Evolutionary conservation across 192 early-diverging fungal species (phyloP), one percentile per base, ranked within the genome.

Genomic region (Entomortierella parvispora): DNA sequence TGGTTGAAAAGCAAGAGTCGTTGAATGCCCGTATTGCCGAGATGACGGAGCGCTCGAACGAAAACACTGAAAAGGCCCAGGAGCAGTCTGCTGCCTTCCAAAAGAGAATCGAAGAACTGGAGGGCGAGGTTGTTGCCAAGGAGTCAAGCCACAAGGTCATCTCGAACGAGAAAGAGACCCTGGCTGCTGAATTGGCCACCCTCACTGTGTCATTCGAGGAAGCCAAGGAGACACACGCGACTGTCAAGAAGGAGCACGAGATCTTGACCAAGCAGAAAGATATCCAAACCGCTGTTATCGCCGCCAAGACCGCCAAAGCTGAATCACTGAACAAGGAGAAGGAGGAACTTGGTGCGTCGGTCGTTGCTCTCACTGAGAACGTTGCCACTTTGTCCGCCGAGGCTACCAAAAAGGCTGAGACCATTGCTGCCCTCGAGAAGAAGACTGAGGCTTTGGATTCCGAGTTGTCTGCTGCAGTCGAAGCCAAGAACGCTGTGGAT

Each of bases 21-120:
- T 26, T 37, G 23, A 31, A 43, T 1, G n/a, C 2, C 0, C 47
- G 48, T 43, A 58, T 68, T 22, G 25, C 29, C 12, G 65, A 68
- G 3, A 12, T 58, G 31, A 58, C 45, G 22, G 46, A 44, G 17
- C 33, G 55, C 3, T 57, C 48, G 33, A 22, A 14, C 15, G 47
- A 58, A 33, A 46, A 58, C 55, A 58, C 9, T 17, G 12, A 25
- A 7, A 49, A 10, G 55, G 45, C 55, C 6, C 18, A 37, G 7
- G 54, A 58, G 46, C 45, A 68, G 18, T n/a, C 46, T 28, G 26
- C 46, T 1, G 22, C 6, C 6, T 33, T 68, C 33, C 9, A 68
- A 23, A 68, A 51, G 55, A 45, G 54, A 17, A 68, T 68, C 37
- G 37, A 68, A 34, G 65, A 68, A 7, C 18, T 68, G n/a, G 20